Percentiles rank a stretch among this genome's conserved stretches.
Evolutionary conservation across 768 basidiomycete genomes (phyloP).

Genomic region (Termitomyces sp.): DNA sequence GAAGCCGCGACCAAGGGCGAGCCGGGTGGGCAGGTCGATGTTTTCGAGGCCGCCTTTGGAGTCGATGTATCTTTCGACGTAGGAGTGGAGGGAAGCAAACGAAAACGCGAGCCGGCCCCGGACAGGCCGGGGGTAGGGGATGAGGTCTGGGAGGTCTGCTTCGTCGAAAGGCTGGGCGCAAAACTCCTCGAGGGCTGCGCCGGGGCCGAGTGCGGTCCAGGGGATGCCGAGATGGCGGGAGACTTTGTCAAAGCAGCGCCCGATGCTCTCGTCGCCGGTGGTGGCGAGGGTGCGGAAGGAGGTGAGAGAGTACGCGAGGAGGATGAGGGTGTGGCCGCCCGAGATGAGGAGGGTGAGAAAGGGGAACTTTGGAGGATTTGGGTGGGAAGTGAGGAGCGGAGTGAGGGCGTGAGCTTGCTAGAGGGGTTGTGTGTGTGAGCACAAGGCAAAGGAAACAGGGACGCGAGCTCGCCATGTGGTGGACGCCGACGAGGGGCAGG

Average conservation of each 20-base stretch:
- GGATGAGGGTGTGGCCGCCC: slow-evolving; percentile 90
- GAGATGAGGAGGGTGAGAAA: slow-evolving; percentile 87
- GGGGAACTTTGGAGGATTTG: slow-evolving; percentile 58
- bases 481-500: slow-evolving; percentile 84
- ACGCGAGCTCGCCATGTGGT: slow-evolving; percentile 78
- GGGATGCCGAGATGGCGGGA: slow-evolving; percentile 63
- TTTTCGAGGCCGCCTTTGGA: slow-evolving; percentile 34
- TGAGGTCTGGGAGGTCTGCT: slow-evolving; percentile 22
- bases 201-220: slow-evolving; percentile 61
- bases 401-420: slow-evolving; percentile 95
- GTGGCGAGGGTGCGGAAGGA: slow-evolving; percentile 69
- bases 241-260: slow-evolving; percentile 80
- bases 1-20: slow-evolving; percentile 62
- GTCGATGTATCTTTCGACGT: slow-evolving; percentile 54
- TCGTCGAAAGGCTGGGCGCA: slow-evolving; percentile 33
- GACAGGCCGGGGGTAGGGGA: slow-evolving; percentile 43
- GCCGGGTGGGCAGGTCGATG: slow-evolving; percentile 31
- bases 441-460: background rate
- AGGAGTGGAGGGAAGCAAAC: slow-evolving; percentile 71
- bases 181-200: slow-evolving; percentile 77
- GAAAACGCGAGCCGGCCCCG: slow-evolving; percentile 63
- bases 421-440: background rate
- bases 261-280: slow-evolving; percentile 70
- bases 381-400: slow-evolving; percentile 56
- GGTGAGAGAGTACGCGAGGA: slow-evolving; percentile 57